These are phyloP conservation scores for Bruguiera sexangula DNA, from an alignment of 345 rosid species.

Conservation along the genomic window DNA sequence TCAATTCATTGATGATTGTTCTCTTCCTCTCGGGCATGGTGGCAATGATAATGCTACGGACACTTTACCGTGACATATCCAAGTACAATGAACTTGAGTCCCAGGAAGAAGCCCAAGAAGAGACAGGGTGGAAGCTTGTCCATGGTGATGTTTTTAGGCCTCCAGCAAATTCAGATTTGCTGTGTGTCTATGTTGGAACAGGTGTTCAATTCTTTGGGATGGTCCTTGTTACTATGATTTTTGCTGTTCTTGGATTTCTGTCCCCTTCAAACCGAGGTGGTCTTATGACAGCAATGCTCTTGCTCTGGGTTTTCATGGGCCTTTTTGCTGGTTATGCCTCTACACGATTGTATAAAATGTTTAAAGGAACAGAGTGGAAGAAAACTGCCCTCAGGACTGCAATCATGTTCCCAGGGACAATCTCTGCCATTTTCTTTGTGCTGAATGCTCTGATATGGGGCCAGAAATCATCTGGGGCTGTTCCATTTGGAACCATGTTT, in stretches of 20 bases:
- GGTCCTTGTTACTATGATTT: slow-evolving; percentile 41
- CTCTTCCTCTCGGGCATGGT: slow-evolving; percentile 49
- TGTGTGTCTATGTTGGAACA: slow-evolving; percentile 42
- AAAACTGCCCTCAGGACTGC: slow-evolving; percentile 36
- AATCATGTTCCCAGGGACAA: slow-evolving; percentile 36
- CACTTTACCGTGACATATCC: slow-evolving; percentile 40
- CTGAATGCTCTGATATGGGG: slow-evolving; percentile 46
- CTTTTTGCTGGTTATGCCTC: slow-evolving; percentile 39
- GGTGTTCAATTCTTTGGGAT: slow-evolving; percentile 43
- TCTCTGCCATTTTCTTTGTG: slow-evolving; percentile 34
- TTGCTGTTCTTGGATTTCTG: slow-evolving; percentile 44
- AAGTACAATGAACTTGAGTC: slow-evolving; percentile 45
- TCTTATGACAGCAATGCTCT: slow-evolving; percentile 45
- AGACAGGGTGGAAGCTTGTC: slow-evolving; percentile 45
- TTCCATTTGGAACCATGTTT: slow-evolving; percentile 48
- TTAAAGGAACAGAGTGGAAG: slow-evolving; percentile 40
- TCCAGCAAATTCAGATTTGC: slow-evolving; percentile 34
- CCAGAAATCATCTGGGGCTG: slow-evolving; percentile 47
- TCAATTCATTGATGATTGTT: slow-evolving; percentile 41
- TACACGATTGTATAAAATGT: slow-evolving; percentile 37
- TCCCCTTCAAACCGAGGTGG: slow-evolving; percentile 49
- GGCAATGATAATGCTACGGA: slow-evolving; percentile 44
- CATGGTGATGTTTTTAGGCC: slow-evolving; percentile 49
- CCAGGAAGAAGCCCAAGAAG: slow-evolving; percentile 43
- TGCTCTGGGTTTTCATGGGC: slow-evolving; percentile 46